A percentile compares a stretch with the other conserved stretches of the same genome.
phyloP scores from a whole-genome alignment of 306 rosid species.

The Cucurbita pepo region DNA sequence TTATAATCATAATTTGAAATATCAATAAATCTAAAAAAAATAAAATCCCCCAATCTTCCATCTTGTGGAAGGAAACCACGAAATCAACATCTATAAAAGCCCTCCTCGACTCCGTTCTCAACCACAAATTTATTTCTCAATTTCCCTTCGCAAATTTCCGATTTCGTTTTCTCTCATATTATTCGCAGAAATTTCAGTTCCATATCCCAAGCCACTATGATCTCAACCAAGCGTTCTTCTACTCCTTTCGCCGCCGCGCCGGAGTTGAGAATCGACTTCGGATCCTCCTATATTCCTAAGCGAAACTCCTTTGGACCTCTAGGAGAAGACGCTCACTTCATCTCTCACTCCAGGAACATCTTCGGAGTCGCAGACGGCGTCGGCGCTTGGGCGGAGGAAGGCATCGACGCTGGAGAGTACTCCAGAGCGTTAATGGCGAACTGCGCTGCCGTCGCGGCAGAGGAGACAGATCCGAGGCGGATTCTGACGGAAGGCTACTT shows the following conservation, averaged over 20 bases:
- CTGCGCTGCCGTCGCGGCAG: neutral
- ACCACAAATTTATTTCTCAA: neutral
- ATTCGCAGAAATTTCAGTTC: neutral
- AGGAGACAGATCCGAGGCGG: neutral
- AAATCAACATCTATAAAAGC: neutral
- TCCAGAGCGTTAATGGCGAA: neutral
- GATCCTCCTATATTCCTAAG: neutral
- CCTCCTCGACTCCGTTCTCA: neutral
- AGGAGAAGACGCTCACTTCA: slow-evolving; percentile 2
- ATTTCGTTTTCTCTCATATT: neutral
- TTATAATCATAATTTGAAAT: too few species aligned
- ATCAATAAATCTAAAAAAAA: too few species aligned
- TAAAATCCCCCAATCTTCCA: neutral
- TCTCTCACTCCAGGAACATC: neutral
- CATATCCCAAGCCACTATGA: too few species aligned
- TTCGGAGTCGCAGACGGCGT: slow-evolving; percentile 1
- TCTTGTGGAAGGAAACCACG: neutral
- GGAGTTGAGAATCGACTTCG: neutral
- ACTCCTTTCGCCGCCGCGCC: neutral
- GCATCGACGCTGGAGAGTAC: neutral
- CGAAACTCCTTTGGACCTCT: neutral
- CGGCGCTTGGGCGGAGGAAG: neutral
- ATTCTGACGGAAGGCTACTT: neutral
- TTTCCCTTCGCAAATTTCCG: neutral
- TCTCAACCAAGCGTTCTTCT: neutral